These are phyloP conservation scores for Talaromyces sp. DNA, from an alignment of 2,329 filamentous ascomycete genomes.

Conservation along the genomic window DNA sequence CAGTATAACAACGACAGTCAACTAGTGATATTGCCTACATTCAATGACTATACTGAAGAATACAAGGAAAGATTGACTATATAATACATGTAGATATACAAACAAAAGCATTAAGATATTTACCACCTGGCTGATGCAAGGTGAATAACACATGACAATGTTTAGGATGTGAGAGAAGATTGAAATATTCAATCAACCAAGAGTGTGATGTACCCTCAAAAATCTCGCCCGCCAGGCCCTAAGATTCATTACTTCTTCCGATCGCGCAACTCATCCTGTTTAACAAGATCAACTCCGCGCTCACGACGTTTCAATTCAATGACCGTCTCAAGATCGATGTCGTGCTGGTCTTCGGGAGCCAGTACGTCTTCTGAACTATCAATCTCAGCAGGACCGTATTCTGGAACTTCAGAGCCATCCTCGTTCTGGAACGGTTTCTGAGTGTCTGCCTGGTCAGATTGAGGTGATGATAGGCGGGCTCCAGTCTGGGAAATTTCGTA, in stretches of 20 bases:
- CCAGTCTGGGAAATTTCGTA: not conserved
- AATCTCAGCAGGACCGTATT: constrained; percentile 1
- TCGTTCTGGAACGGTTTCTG: not conserved
- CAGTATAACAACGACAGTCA: no score
- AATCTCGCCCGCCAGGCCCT: not conserved
- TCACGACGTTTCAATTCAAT: constrained; percentile 14
- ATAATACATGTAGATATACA: not conserved
- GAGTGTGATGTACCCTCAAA: not conserved
- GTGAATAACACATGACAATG: not conserved
- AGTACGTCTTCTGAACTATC: constrained; percentile 12
- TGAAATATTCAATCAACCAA: not conserved
- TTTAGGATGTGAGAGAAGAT: not conserved
- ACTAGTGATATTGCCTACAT: not conserved
- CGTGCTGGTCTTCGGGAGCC: constrained; percentile 20
- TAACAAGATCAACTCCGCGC: constrained; percentile 9
- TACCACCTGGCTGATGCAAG: not conserved
- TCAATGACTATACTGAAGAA: not conserved
- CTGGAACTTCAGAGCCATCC: not conserved
- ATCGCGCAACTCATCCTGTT: constrained; percentile 15
- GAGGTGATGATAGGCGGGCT: not conserved
- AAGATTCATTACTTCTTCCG: not conserved
- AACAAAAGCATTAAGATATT: not conserved
- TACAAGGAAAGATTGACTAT: not conserved
- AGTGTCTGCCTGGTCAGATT: not conserved
- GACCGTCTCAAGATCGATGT: constrained; percentile 21